Percentiles rank a stretch among this genome's conserved stretches.
Conservation (phyloP, 1,284 basidiomycete genomes). For the Lignosus rhinocerotis region DNA sequence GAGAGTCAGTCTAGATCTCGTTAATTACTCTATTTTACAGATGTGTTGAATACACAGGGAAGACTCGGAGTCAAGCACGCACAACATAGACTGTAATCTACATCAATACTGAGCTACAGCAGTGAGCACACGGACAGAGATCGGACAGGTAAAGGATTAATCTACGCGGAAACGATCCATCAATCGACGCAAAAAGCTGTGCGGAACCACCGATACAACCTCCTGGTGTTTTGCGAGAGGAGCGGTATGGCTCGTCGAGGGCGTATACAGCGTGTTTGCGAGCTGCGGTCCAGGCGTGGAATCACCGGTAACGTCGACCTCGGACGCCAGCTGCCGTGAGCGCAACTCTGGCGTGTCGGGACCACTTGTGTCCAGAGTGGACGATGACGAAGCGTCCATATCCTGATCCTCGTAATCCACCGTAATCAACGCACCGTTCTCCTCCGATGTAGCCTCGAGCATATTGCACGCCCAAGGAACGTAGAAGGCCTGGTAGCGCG, state of each 20-base stretch:
- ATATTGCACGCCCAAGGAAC: not conserved
- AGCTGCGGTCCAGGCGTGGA: not conserved
- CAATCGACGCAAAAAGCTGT: slow-evolving; percentile 19
- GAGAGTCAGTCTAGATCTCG: not conserved
- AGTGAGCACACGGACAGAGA: not conserved
- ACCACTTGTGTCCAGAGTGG: slow-evolving; percentile 9
- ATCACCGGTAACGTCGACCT: slow-evolving; percentile 9
- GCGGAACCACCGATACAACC: slow-evolving; percentile 7
- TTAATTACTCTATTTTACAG: not conserved
- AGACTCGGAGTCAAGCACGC: no score
- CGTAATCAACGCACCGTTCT: not conserved
- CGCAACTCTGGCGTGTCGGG: slow-evolving; percentile 16
- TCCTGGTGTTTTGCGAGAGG: not conserved
- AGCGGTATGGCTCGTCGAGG: not conserved
- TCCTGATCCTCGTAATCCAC: not conserved
- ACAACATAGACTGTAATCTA: no score
- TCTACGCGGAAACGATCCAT: slow-evolving; percentile 26
- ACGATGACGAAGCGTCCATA: not conserved
- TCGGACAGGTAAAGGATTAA: not conserved
- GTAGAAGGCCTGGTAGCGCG: slow-evolving; percentile 8
- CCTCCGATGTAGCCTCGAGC: not conserved
- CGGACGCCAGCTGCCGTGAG: slow-evolving; percentile 1
- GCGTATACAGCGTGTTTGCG: not conserved
- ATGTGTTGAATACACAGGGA: not conserved
- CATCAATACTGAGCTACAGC: not conserved